Percentiles rank a stretch among this genome's conserved stretches.
phyloP scores from a whole-genome alignment of 2,329 filamentous ascomycete genomes.

The Sclerotinia nivalis region DNA sequence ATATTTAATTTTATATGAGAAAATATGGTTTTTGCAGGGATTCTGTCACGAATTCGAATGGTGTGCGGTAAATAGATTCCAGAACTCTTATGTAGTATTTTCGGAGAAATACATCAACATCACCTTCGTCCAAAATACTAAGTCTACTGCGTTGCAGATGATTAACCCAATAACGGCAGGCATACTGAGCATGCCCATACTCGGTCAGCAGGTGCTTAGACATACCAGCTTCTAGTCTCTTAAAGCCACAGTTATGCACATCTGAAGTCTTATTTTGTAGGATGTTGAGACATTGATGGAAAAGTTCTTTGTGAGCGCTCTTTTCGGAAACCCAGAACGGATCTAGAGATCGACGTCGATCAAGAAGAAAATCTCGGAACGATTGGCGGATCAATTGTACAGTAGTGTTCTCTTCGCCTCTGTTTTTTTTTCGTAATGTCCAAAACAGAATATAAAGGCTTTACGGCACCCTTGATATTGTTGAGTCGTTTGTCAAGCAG shows the following conservation, averaged over 20 bases:
- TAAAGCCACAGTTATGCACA: neutral
- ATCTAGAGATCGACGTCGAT: constrained; percentile 30
- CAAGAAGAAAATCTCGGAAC: constrained; percentile 42
- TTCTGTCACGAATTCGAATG: too few relatives aligned
- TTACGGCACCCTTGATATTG: neutral
- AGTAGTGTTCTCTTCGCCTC: constrained; percentile 29
- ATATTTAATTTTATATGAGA: too few relatives aligned
- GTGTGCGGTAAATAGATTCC: too few relatives aligned
- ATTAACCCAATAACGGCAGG: constrained; percentile 27
- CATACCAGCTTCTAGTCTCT: neutral
- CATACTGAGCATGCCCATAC: constrained; percentile 20
- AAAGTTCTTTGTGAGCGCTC: neutral
- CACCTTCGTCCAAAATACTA: constrained; percentile 8
- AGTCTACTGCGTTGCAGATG: constrained; percentile 35
- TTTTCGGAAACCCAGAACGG: constrained; percentile 30
- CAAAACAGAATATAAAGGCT: neutral
- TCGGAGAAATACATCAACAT: constrained; percentile 36
- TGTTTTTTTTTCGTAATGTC: neutral
- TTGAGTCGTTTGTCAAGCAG: neutral
- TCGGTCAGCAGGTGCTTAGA: neutral
- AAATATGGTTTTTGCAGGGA: too few relatives aligned
- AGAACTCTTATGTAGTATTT: constrained; percentile 41
- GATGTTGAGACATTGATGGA: neutral
- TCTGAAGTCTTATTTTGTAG: neutral
- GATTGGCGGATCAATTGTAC: constrained; percentile 37